Evolutionary conservation across 352 stramenopile genomes (phyloP), one percentile per base, ranked within the genome.

Genomic region (Pythium vanterpoolii): DNA sequence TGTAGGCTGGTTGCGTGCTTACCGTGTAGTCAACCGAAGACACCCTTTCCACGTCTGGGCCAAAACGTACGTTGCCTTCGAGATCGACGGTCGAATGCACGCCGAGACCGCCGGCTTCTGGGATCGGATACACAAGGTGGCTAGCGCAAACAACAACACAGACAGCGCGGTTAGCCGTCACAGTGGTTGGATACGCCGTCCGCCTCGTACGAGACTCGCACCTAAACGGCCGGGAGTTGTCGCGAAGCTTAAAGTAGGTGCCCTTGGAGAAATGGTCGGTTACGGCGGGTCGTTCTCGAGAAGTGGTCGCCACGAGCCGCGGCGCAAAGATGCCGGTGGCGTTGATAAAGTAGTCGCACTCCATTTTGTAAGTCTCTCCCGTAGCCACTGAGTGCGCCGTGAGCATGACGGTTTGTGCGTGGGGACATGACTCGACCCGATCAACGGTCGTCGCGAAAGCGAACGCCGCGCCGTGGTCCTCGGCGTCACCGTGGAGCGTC

Each of bases 31-130:
- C 80, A 62, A 98, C 86, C 0, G 62, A 59, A 26, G 88, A 45
- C 3, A 98, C 65, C 96, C 95, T 99, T 73, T 99, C 77, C 3
- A 99, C 95, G 71, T 99, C 95, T 0, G 97, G 97, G 7, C 97
- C 97, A 76, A 99, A 99, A 47, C 90, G 88, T 16, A 96, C 79
- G 45, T 91, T 90, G 26, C 93, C 92, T n/a, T 72, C 67, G 36
- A 98, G 64, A 71, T 99, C 93, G 18, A 99, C 74, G 5, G 96
- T 99, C 10, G 96, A 89, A 78, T 99, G 97, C 0, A 99, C 87
- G 31, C 97, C 97, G 11, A 99, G 80, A 2, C 96, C 97, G 39
- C 94, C 95, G 26, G 79, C 60, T 63, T 98, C 94, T 31, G 96
- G 96, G 16, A 99, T 84, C 27, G 97, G 96, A 72, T 99, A 99